Base-by-base conservation (phyloP, 345 rosid genomes). In the Triadica sebifera region DNA sequence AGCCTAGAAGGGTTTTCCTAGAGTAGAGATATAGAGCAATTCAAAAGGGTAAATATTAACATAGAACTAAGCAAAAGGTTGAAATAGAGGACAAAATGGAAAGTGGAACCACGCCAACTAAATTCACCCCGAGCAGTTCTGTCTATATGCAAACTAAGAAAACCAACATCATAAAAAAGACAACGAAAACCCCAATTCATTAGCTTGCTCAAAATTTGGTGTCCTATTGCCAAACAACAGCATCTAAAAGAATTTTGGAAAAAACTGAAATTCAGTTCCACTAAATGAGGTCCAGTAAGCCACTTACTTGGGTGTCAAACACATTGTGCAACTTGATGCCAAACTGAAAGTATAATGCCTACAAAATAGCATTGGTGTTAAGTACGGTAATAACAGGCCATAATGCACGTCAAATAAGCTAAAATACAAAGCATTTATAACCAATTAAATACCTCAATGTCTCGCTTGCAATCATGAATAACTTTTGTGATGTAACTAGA, bases 381-480 rank as follows among this genome's bases (percentile, higher is more conserved):
- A 78, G 20, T 55, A 70, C 15, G n/a, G n/a, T 59, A 51, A 69
- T 29, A 45, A 10, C 16, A 59, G 53, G 22, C 58, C 72, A 61
- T 55, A 62, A 76, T 61, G 57, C 25, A 77, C 8, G 22, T 12
- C 41, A 79, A 63, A 68, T 29, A 78, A 51, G 71, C 57, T 55
- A 43, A 57, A 50, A 73, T 15, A 55, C 57, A 82, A 80, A 81
- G 64, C 38, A 69, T 78, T 73, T 2, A 79, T 73, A 71, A 75
- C 65, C 58, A 77, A 86, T 72, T 58, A 84, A 80, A 84, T 88
- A 92, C 97, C 98, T 94, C 98, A 67, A 97, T 94, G 74, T 94
- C 97, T 73, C 98, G 89, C 84, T 92, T 94, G 92, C 98, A 94
- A 81, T 94, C 97, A 64, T 94, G 98, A 86, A 94, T 92, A 76